Evolutionary conservation across 192 early-diverging fungal species (phyloP).

Genomic region (Borealophlyctis nickersoniae): DNA sequence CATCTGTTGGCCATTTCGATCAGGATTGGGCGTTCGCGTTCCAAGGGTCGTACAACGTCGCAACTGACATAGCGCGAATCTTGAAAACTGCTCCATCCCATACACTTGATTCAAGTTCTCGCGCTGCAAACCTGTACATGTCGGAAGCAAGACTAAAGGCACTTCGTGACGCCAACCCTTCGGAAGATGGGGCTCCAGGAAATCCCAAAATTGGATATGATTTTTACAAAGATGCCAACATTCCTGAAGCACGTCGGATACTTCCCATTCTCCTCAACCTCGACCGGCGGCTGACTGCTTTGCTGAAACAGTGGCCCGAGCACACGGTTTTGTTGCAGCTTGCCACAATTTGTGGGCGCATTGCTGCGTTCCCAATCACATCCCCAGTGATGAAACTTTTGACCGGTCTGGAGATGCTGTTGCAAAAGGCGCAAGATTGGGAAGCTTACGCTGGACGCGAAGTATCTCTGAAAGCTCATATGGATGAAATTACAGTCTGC

Average conservation of each 20-base stretch:
- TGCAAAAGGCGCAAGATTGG: slow-evolving; percentile 93
- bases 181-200: slow-evolving; percentile 34
- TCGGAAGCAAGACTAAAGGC: neutral
- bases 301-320: slow-evolving; percentile 84
- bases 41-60: slow-evolving; percentile 10
- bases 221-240: slow-evolving; percentile 84
- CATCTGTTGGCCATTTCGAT: neutral
- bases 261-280: slow-evolving; percentile 60
- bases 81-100: neutral
- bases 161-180: neutral
- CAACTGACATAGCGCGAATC: neutral
- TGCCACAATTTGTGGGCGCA: slow-evolving; percentile 31
- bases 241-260: slow-evolving; percentile 69
- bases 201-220: slow-evolving; percentile 41
- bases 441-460: slow-evolving; percentile 80
- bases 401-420: slow-evolving; percentile 81
- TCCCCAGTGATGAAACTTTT: slow-evolving; percentile 89
- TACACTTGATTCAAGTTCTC: neutral
- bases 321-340: slow-evolving; percentile 83
- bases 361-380: slow-evolving; percentile 64
- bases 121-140: slow-evolving; percentile 7
- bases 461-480: slow-evolving; percentile 68
- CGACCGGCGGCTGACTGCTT: slow-evolving; percentile 52
- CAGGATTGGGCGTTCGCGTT: slow-evolving; percentile 14
- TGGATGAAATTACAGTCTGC: slow-evolving; percentile 63